Evolutionary conservation across 108 stramenopile genomes (phyloP), one percentile per base, ranked within the genome.

Genomic region (Ochromonas danica): DNA sequence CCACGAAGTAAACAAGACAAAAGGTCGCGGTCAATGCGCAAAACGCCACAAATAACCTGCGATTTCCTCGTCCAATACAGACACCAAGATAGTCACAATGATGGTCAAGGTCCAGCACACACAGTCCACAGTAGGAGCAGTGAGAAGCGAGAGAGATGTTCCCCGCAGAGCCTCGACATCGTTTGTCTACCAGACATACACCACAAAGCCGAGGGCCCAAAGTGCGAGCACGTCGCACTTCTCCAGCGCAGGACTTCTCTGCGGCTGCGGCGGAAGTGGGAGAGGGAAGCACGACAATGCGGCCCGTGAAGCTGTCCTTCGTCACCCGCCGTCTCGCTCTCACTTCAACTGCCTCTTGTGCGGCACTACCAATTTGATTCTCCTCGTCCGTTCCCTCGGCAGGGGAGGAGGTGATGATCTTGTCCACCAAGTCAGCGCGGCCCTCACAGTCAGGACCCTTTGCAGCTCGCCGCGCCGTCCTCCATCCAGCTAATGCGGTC

Each of bases 51-150:
- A 75, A 75, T 6, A 75, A 14, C 27, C 72, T 38, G 14, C 40
- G 36, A 25, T 75, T 75, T 27, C 72, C 72, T 27, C 17, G 17
- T 28, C 72, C 72, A 33, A 75, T 41, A 33, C 72, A 75, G 40
- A 22, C 6, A 10, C 41, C 31, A 6, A 75, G 28, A 41, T 57
- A 75, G 36, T 6, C 3, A 41, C 72, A 75, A 41, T 75, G 72
- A 41, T 75, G 72, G 40, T 75, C 72, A 28, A 35, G 30, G 31
- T 67, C 63, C 36, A 75, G 36, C 30, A 67, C 63, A 25, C 45
- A 75, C 3, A 6, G 10, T 14, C 28, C 27, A 36, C 72, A 75
- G 31, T 31, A 67, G 63, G 3, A 14, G 31, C 63, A 67, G 31
- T 67, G 63, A 28, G 63, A 14, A 28, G 63, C 63, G 31, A 67